A percentile compares a stretch with the other conserved stretches of the same genome.
Evolutionary conservation across 163 green algal species (phyloP).

Genomic region (Scenedesmus sp.): DNA sequence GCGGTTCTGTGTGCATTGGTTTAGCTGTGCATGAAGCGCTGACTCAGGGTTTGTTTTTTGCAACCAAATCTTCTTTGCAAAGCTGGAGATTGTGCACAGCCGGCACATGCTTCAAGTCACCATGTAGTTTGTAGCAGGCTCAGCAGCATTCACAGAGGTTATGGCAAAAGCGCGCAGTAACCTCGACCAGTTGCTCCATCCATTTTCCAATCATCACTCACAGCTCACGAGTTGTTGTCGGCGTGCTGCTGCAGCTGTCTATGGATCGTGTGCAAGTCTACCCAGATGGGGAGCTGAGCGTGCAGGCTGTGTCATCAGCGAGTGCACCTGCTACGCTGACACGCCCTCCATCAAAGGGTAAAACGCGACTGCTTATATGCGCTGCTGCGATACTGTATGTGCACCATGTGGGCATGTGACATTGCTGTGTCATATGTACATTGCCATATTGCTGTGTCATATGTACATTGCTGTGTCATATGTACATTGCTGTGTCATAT

Average conservation of each 20-base stretch:
- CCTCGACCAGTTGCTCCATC: too few species aligned
- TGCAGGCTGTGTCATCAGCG: conserved; percentile 70
- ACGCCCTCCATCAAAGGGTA: not conserved
- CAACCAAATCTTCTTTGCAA: too few species aligned
- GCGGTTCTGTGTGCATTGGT: not conserved
- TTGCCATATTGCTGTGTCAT: not conserved
- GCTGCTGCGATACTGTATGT: not conserved
- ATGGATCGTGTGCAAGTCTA: conserved; percentile 84
- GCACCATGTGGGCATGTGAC: not conserved
- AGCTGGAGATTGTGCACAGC: too few species aligned
- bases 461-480: not conserved
- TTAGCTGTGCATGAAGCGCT: not conserved
- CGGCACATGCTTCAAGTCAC: too few species aligned
- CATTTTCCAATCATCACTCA: too few species aligned
- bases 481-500: not conserved
- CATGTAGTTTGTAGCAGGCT: too few species aligned
- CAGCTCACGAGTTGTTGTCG: not conserved
- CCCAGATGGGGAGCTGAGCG: conserved; percentile 84
- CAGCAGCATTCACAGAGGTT: too few species aligned
- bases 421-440: not conserved
- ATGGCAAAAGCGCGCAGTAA: too few species aligned
- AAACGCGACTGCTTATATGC: not conserved
- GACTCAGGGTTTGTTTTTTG: too few species aligned
- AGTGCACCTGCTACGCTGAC: not conserved
- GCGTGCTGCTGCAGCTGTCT: conserved; percentile 63